Conservation (phyloP, 164 flowering plant genomes). For the Dillenia turbinata region DNA sequence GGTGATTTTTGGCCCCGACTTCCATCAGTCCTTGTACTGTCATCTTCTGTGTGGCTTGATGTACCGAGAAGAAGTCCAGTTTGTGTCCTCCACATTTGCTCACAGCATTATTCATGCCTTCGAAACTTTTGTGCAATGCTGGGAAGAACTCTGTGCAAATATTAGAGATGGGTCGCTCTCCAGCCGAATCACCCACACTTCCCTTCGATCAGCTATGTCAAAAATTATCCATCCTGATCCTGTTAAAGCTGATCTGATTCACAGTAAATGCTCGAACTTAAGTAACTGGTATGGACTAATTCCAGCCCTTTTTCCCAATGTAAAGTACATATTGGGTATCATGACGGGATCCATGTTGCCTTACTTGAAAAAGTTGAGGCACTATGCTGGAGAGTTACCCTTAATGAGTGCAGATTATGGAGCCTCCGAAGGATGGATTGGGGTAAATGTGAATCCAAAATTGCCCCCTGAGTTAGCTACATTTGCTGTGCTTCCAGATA, state of each 20-base stretch:
- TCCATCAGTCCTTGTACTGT: conserved; percentile 79
- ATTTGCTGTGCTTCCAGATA: conserved; percentile 78
- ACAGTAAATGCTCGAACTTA: conserved; percentile 43
- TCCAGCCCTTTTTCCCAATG: conserved; percentile 80
- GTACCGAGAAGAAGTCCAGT: conserved; percentile 57
- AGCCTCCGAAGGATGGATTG: conserved; percentile 98
- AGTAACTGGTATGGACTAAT: conserved; percentile 87
- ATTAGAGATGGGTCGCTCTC: conserved; percentile 57
- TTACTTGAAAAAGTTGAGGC: conserved; percentile 78
- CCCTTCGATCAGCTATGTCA: conserved; percentile 61
- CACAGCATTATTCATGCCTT: conserved; percentile 81
- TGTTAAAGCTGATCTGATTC: conserved; percentile 59
- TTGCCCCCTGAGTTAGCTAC: conserved; percentile 71
- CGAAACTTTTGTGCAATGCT: conserved; percentile 63
- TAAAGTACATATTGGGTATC: conserved; percentile 78
- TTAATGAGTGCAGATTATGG: conserved; percentile 84
- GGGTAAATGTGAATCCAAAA: conserved; percentile 73
- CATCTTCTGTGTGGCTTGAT: conserved; percentile 87
- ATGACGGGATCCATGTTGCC: conserved; percentile 99
- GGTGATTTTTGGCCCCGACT: conserved; percentile 84
- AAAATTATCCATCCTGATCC: conserved; percentile 70
- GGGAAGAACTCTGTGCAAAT: conserved; percentile 78
- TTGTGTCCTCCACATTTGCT: conserved; percentile 72
- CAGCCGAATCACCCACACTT: conserved; percentile 49
- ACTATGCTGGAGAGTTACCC: conserved; percentile 80